Percentiles rank a stretch among this genome's conserved stretches.
These are phyloP conservation scores for Cyanodermella asteris DNA, from an alignment of 2,329 filamentous ascomycete genomes.

Conservation along the genomic window DNA sequence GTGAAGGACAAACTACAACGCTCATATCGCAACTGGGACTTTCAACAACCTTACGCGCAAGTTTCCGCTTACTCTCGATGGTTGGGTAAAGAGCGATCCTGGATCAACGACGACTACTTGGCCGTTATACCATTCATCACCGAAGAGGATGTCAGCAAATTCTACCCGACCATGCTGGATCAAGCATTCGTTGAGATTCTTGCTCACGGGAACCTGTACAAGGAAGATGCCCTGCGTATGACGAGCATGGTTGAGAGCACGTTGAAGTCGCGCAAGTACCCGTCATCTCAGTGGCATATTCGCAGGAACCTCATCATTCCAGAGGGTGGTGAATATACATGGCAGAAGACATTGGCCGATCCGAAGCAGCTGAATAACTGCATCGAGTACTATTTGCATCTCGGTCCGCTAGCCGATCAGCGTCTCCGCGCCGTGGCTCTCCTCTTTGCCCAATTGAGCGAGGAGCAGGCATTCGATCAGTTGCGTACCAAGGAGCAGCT, in stretches of 20 bases:
- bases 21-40: conserved; percentile 66
- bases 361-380: conserved; percentile 77
- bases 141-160: conserved; percentile 49
- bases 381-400: conserved; percentile 54
- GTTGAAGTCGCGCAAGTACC: conserved; percentile 51
- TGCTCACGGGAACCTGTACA: conserved; percentile 81
- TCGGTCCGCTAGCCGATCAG: conserved; percentile 49
- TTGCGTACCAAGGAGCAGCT: conserved; percentile 92
- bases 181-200: conserved; percentile 78
- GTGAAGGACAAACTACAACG: conserved; percentile 67
- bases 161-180: conserved; percentile 58
- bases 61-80: conserved; percentile 65
- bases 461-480: conserved; percentile 87
- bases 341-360: conserved; percentile 59
- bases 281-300: conserved; percentile 59
- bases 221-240: conserved; percentile 72
- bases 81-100: conserved; percentile 55
- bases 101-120: conserved; percentile 57
- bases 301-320: conserved; percentile 57
- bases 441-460: conserved; percentile 70
- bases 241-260: conserved; percentile 63
- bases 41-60: conserved; percentile 73
- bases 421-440: conserved; percentile 51
- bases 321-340: conserved; percentile 62
- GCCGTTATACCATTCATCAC: conserved; percentile 56